These are phyloP conservation scores for Talaromyces marneffei DNA, from an alignment of 2,329 filamentous ascomycete genomes.

Conservation along the genomic window DNA sequence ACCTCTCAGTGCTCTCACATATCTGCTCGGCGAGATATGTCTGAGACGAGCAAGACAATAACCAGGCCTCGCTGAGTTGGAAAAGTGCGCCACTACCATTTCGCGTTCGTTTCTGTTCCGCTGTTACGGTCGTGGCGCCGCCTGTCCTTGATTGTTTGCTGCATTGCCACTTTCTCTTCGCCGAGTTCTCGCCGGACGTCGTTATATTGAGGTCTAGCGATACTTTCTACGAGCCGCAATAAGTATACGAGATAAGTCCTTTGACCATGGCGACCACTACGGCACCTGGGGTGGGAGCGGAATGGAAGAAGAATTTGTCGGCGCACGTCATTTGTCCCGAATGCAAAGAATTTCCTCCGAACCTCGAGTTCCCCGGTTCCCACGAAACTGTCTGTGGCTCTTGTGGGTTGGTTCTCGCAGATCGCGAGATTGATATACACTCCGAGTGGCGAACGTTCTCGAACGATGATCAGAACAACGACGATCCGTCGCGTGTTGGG, in stretches of 20 bases:
- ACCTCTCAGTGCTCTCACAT: constrained; percentile 1
- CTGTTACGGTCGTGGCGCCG: constrained; percentile 13
- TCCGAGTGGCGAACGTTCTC: constrained; percentile 99
- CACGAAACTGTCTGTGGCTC: constrained; percentile 88
- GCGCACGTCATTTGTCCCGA: constrained; percentile 81
- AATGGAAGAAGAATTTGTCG: constrained; percentile 78
- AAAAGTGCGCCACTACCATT: constrained; percentile 15
- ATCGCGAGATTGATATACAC: constrained; percentile 88
- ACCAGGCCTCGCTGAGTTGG: constrained; percentile 15
- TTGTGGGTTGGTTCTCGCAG: constrained; percentile 84
- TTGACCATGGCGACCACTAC: constrained; percentile 26
- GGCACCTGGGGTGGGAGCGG: constrained; percentile 36
- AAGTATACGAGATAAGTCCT: background rate
- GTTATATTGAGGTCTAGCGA: background rate
- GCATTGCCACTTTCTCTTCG: constrained; percentile 7
- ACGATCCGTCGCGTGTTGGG: constrained; percentile 96
- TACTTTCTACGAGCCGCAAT: background rate
- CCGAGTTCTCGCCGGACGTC: background rate
- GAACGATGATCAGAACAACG: constrained; percentile 93
- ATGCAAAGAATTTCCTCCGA: constrained; percentile 86
- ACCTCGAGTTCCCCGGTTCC: constrained; percentile 87
- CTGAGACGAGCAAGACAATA: constrained; percentile 10
- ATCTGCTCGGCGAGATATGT: constrained; percentile 14
- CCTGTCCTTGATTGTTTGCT: constrained; percentile 10
- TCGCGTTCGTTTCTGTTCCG: constrained; percentile 9